Evolutionary conservation across 2,329 filamentous ascomycete species (phyloP).

Genomic region (Cryoendolithus antarcticus): DNA sequence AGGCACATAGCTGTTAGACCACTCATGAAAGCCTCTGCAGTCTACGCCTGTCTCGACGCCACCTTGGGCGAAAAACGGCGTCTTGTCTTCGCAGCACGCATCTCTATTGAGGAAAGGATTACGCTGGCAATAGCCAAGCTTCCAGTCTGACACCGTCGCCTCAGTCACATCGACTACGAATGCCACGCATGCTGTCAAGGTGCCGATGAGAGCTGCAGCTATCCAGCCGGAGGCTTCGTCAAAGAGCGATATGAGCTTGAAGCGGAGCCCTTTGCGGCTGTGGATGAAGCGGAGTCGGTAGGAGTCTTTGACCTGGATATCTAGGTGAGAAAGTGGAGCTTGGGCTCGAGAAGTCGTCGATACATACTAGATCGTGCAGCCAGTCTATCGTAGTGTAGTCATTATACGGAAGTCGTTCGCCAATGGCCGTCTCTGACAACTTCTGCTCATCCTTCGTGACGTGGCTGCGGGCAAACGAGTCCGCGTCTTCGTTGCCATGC

Average conservation of each 20-base stretch:
- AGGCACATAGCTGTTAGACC: conserved; percentile 30
- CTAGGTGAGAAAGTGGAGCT: conserved; percentile 1
- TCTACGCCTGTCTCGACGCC: conserved; percentile 15
- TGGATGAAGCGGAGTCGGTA: conserved; percentile 39
- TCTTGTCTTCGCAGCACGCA: conserved; percentile 33
- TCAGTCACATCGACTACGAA: conserved; percentile 44
- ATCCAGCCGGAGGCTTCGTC: conserved; percentile 45
- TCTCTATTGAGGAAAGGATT: conserved; percentile 37
- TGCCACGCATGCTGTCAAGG: conserved; percentile 43
- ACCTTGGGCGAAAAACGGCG: conserved; percentile 15
- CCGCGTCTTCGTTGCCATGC: conserved; percentile 29
- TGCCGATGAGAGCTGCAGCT: conserved; percentile 41
- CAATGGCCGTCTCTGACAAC: conserved; percentile 34
- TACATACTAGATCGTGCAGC: conserved; percentile 43
- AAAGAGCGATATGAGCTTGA: conserved; percentile 28
- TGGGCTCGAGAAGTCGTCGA: not conserved
- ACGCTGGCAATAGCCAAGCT: conserved; percentile 41
- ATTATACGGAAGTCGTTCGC: conserved; percentile 47
- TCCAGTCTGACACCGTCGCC: conserved; percentile 45
- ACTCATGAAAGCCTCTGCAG: conserved; percentile 32
- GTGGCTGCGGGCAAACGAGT: conserved; percentile 30
- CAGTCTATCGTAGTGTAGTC: conserved; percentile 52
- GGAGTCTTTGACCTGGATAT: conserved; percentile 41
- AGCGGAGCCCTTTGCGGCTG: conserved; percentile 30
- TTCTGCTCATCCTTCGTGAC: conserved; percentile 38